Evolutionary conservation across 495 filamentous ascomycete species (phyloP).

Genomic region (Penicillium pancosmium): DNA sequence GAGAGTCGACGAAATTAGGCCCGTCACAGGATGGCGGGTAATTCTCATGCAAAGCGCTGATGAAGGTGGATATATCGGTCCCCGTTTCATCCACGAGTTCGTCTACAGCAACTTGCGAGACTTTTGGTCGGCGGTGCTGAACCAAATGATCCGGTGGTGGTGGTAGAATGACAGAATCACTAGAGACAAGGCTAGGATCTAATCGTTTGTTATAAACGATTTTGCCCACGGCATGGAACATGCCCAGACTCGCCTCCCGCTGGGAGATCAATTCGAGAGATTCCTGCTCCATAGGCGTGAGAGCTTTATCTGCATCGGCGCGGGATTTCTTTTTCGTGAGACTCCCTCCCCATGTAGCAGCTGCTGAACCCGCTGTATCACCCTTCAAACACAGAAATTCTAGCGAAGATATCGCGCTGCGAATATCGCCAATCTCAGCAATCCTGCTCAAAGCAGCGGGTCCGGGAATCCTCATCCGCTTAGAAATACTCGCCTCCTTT

Average conservation of each 20-base stretch:
- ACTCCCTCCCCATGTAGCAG: conserved; percentile 61
- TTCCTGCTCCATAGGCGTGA: conserved; percentile 71
- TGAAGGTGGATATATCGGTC: conserved; percentile 84
- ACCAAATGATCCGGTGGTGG: conserved; percentile 66
- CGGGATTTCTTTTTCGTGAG: conserved; percentile 54
- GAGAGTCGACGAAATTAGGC: conserved; percentile 55
- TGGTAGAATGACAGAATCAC: conserved; percentile 31
- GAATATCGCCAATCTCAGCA: conserved; percentile 84
- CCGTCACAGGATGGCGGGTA: conserved; percentile 81
- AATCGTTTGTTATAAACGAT: conserved; percentile 92
- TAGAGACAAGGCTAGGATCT: conserved; percentile 27
- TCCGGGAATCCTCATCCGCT: conserved; percentile 66
- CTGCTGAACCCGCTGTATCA: conserved; percentile 49
- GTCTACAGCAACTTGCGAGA: conserved; percentile 72
- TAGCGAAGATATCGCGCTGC: conserved; percentile 84
- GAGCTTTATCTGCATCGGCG: conserved; percentile 48
- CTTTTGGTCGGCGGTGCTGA: conserved; percentile 58
- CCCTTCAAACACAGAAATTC: conserved; percentile 87
- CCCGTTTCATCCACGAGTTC: conserved; percentile 84
- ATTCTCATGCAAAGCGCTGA: conserved; percentile 94
- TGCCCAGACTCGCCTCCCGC: conserved; percentile 81
- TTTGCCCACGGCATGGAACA: conserved; percentile 96
- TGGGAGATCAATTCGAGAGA: conserved; percentile 76
- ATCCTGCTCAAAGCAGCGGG: conserved; percentile 72
- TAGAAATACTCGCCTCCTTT: conserved; percentile 76